phyloP scores from a whole-genome alignment of 2,329 filamentous ascomycete species.

The Fusarium haematococcum region DNA sequence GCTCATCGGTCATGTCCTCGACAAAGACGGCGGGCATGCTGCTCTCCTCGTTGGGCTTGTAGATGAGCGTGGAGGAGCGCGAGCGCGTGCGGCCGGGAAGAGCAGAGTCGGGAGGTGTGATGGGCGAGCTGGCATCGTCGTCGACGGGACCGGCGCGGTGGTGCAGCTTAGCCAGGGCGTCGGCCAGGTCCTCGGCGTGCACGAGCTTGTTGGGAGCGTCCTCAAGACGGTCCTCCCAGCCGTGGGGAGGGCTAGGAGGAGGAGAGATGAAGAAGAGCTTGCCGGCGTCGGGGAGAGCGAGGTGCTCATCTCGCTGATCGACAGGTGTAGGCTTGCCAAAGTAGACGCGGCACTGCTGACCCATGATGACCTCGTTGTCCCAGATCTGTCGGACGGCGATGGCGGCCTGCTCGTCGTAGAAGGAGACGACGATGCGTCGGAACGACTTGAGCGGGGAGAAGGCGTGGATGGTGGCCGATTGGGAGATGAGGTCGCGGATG shows the following conservation, averaged over 20 bases:
- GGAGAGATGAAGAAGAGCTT: constrained; percentile 81
- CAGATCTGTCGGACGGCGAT: constrained; percentile 78
- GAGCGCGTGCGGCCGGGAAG: constrained; percentile 57
- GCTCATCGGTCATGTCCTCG: constrained; percentile 73
- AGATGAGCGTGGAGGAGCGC: constrained; percentile 74
- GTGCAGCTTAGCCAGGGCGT: constrained; percentile 72
- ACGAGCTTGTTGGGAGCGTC: constrained; percentile 78
- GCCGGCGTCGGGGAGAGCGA: constrained; percentile 75
- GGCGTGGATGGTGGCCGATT: constrained; percentile 78
- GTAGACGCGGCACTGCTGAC: constrained; percentile 76
- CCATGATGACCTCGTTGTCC: constrained; percentile 80
- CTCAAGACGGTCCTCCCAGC: constrained; percentile 76
- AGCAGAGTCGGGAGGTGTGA: constrained; percentile 47
- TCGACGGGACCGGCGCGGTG: constrained; percentile 59
- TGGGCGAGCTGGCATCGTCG: constrained; percentile 46
- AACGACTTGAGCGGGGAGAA: constrained; percentile 87
- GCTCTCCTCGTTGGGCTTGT: constrained; percentile 68
- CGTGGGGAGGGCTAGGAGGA: constrained; percentile 74
- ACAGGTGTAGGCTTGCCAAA: constrained; percentile 73
- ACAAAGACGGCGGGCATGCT: constrained; percentile 74
- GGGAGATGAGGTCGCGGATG: constrained; percentile 77
- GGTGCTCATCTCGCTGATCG: constrained; percentile 65
- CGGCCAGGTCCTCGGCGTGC: constrained; percentile 76
- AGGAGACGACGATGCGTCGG: constrained; percentile 83
- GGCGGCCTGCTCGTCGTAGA: constrained; percentile 77